Evolutionary conservation across 2,329 filamentous ascomycete species (phyloP).

Genomic region (Sarocladiaceae sp.): DNA sequence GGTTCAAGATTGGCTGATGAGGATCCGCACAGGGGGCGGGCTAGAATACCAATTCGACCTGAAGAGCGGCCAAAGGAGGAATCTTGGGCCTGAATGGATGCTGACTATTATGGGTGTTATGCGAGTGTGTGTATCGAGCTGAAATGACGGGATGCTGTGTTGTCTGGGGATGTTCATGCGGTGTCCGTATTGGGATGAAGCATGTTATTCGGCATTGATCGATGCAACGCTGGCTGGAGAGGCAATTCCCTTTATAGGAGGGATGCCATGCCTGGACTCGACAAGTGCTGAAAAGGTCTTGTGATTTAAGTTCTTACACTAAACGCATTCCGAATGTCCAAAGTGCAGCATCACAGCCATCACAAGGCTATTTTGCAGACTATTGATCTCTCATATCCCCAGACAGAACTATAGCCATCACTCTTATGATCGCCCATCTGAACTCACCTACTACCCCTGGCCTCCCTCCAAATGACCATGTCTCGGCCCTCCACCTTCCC

Average conservation of each 20-base stretch:
- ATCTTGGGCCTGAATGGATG: too few species aligned
- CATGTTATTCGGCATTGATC: too few species aligned
- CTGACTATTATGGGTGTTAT: too few species aligned
- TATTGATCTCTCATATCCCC: too few species aligned
- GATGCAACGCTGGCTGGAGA: neutral
- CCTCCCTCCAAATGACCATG: conserved; percentile 1
- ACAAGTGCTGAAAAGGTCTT: too few species aligned
- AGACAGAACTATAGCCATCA: neutral
- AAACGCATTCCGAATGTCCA: too few species aligned
- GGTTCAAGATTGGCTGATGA: neutral
- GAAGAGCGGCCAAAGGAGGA: too few species aligned
- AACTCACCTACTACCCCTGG: neutral
- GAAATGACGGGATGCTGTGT: neutral
- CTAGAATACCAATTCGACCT: conserved; percentile 1
- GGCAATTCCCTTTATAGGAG: neutral
- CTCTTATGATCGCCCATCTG: conserved; percentile 5
- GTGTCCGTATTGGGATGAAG: neutral
- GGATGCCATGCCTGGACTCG: too few species aligned
- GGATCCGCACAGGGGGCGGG: conserved; percentile 6
- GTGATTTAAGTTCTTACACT: too few species aligned
- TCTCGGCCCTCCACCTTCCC: neutral
- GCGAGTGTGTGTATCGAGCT: neutral
- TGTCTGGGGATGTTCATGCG: neutral
- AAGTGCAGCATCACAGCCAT: too few species aligned
- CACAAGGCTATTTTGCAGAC: too few species aligned